Base-by-base conservation (phyloP, 805 yeast genomes). In the Torulaspora gathmanii region DNA sequence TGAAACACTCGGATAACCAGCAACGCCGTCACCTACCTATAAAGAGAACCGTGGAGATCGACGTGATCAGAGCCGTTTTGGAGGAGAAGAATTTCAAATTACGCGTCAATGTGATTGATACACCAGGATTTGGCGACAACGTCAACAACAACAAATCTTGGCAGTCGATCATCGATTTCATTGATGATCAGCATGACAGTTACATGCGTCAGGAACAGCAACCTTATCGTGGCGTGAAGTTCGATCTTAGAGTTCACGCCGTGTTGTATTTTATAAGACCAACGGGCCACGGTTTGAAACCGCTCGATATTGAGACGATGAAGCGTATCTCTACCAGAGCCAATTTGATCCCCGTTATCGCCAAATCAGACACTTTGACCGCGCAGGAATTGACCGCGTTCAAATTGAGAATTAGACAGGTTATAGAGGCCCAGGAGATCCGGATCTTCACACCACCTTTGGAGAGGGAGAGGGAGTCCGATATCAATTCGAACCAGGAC, bases 141-240 rank as follows among this genome's bases (percentile, higher is more conserved):
- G 84, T 88, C 53, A 84, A 89, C 70, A 90, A 89, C 69, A 77
- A 75, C 58, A 83, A 84, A 63, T 75, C 93, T 36, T 88, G 95
- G 95, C 83, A 82, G 48, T 88, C 96, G 30, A 77, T 88, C 55
- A 73, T 85, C 49, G 95, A 87, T 65, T 90, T 87, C 65, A 80
- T 90, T 51, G 96, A 89, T 65, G 95, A 87, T 62, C 96, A 89
- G 70, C 93, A 87, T 61, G 89, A 83, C 59, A 75, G 84, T 19
- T 88, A 70, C 64, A 84, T 89, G 91, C 85, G 85, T 64, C 96
- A 86, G 65, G 96, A 89, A 63, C 93, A 88, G 61, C 98, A 90
- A 69, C 98, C 98, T 27, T 66, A 64, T 41, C 79, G 98, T 66
- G 47, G 43, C 2, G 68, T 68, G 33, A 78, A 74, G 60, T 83